Percentiles rank a stretch among this genome's conserved stretches.
Conservation (phyloP, 257 asterid species). For the Fraxinus cuspidata region DNA sequence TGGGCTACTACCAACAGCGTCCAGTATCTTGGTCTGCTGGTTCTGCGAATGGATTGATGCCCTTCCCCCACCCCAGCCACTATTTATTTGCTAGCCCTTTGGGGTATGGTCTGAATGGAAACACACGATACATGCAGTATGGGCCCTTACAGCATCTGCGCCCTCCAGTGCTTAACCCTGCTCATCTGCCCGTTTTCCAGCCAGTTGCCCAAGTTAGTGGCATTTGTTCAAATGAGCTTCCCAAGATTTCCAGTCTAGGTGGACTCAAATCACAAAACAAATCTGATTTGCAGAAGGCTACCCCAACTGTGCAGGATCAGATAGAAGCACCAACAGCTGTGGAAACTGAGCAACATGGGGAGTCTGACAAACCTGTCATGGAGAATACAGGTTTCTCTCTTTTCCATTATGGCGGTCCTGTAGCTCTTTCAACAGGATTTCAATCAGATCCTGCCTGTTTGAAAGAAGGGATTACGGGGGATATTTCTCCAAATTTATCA, state of each 20-base stretch:
- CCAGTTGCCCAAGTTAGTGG: conserved; percentile 57
- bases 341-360: conserved; percentile 38
- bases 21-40: conserved; percentile 66
- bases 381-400: conserved; percentile 77
- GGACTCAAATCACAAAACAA: conserved; percentile 34
- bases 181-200: conserved; percentile 60
- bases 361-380: conserved; percentile 41
- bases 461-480: conserved; percentile 45
- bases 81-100: conserved; percentile 56
- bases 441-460: conserved; percentile 47
- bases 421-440: conserved; percentile 67
- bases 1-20: conserved; percentile 76
- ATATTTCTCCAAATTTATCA: conserved; percentile 34
- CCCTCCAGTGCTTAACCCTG: conserved; percentile 55
- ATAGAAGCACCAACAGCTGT: conserved; percentile 37
- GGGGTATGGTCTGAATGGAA: conserved; percentile 69
- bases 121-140: conserved; percentile 60
- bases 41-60: conserved; percentile 66
- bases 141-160: conserved; percentile 63
- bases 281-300: conserved; percentile 33
- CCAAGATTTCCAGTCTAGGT: conserved; percentile 39
- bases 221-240: conserved; percentile 40
- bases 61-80: conserved; percentile 69
- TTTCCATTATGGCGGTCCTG: conserved; percentile 92
- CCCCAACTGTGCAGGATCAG: conserved; percentile 32